Percentiles rank a stretch among this genome's conserved stretches.
Evolutionary conservation across 2,329 filamentous ascomycete genomes (phyloP).

Genomic region (Remersonia thermophila): DNA sequence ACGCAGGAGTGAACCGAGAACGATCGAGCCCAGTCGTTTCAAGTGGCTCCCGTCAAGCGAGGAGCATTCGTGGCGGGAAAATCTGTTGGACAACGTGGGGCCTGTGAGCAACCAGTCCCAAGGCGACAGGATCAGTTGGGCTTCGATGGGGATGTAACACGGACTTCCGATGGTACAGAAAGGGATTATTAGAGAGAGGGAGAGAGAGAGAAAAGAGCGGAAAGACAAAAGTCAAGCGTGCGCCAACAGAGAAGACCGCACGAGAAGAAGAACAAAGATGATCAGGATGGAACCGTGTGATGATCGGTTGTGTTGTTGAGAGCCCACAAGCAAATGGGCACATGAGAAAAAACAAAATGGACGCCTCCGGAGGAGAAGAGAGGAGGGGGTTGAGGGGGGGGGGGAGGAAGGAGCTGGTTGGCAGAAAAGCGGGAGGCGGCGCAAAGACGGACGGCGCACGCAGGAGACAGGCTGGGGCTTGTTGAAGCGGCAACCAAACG

Average conservation of each 20-base stretch:
- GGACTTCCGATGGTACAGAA: neutral
- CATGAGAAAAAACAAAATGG: constrained; percentile 16
- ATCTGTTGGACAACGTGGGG: no score
- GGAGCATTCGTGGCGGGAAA: no score
- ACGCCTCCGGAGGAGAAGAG: neutral
- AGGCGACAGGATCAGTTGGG: constrained; percentile 6
- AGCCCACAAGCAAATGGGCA: constrained; percentile 10
- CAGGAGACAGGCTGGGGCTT: constrained; percentile 2
- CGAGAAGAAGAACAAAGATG: constrained; percentile 5
- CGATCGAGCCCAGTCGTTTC: neutral
- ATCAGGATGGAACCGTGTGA: no score
- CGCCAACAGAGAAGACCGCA: constrained; percentile 7
- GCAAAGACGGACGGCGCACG: constrained; percentile 6
- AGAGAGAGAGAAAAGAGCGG: constrained; percentile 2
- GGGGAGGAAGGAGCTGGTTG: no score
- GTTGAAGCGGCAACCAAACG: constrained; percentile 17
- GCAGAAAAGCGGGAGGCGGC: constrained; percentile 16
- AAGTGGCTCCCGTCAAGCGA: constrained; percentile 9
- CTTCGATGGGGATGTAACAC: constrained; percentile 2
- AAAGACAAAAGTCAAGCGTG: no score
- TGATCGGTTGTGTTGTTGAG: constrained; percentile 5
- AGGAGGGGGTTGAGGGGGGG: neutral
- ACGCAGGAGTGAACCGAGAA: neutral
- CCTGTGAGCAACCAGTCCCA: constrained; percentile 12
- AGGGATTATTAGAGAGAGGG: neutral